Base-by-base conservation (phyloP, 2,329 filamentous ascomycete genomes). In the Fusarium sp. region DNA sequence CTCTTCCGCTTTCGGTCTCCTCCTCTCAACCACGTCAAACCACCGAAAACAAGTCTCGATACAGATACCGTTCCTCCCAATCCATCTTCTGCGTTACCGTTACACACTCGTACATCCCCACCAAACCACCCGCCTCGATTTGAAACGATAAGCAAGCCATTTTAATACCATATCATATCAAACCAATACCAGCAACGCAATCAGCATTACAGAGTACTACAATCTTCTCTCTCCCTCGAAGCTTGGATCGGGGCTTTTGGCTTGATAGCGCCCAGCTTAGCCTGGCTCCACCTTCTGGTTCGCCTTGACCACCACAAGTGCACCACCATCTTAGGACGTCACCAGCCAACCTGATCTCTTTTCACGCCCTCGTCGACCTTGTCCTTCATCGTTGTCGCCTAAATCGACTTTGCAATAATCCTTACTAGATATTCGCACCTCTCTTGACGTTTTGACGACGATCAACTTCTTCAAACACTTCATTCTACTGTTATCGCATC, bases 21-120 rank as follows among this genome's bases (percentile, higher is more conserved):
- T 52, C 62, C 47, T 64, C 48, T 29, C 61, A 58, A 57, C 48
- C 57, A 61, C 61, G 17, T 57, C 61, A 65, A 65, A 56, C 61
- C 56, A 64, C 61, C 61, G 44, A 64, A 64, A 57, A 62, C 61
- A 63, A 61, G 37, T 48, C 43, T 61, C 46, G 35, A 57, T 53
- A 51, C 36, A 6, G 31, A 8, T 25, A 32, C 35, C 27, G 32
- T 33, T 37, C 42, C 35, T 46, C 29, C 27, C 53, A 36, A 58
- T 29, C 31, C 42, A 43, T 52, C 43, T 44, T 51, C 41, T 48
- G 21, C 44, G 32, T 58, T 62, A 54, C 46, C 48, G 61, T 62
- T 59, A 51, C 53, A 49, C 61, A 59, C 38, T 54, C 53, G 39
- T 33, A 42, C 49, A 15, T 44, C 35, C 36, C 42, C 49, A 33